A percentile compares a stretch with the other conserved stretches of the same genome.
phyloP scores from a whole-genome alignment of 176 grass and related monocot genomes.

The Rhynchospora pubera region DNA sequence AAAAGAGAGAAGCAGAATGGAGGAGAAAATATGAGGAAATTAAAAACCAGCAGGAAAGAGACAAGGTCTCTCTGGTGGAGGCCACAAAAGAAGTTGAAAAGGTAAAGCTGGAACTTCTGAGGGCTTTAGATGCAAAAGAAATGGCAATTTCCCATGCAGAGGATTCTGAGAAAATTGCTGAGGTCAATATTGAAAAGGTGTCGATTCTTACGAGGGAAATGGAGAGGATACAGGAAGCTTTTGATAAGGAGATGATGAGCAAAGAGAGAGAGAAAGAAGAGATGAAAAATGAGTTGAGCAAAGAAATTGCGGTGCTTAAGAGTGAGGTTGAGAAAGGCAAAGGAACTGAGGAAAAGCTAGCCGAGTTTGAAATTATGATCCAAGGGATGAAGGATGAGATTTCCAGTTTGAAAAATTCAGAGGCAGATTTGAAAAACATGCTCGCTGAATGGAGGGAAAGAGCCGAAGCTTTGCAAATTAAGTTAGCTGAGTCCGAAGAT shows the following conservation, averaged over 20 bases:
- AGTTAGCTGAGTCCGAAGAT: conserved; percentile 60
- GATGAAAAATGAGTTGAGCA: conserved; percentile 36
- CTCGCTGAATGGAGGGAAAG: conserved; percentile 49
- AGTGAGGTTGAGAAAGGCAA: conserved; percentile 47
- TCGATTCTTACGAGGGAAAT: conserved; percentile 48
- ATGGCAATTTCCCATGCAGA: conserved; percentile 48
- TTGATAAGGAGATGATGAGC: conserved; percentile 45
- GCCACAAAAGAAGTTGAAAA: conserved; percentile 60
- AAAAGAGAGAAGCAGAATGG: conserved; percentile 54
- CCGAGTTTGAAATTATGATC: conserved; percentile 38
- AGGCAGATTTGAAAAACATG: conserved; percentile 27
- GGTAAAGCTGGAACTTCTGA: conserved; percentile 48
- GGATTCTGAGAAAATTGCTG: conserved; percentile 42
- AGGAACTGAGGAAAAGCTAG: conserved; percentile 32
- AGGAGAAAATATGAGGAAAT: conserved; percentile 53
- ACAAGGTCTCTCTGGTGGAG: conserved; percentile 22
- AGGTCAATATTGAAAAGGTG: conserved; percentile 47
- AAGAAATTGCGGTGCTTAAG: conserved; percentile 33
- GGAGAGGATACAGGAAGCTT: conserved; percentile 35
- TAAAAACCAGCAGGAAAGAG: conserved; percentile 54
- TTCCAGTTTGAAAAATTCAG: conserved; percentile 37
- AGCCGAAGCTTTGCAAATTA: conserved; percentile 39
- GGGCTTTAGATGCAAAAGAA: conserved; percentile 65
- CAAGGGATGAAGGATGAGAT: conserved; percentile 33
- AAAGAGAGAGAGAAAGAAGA: conserved; percentile 27